Evolutionary conservation across 257 asterid genomes (phyloP).

Genomic region (Penstemon eatonii): DNA sequence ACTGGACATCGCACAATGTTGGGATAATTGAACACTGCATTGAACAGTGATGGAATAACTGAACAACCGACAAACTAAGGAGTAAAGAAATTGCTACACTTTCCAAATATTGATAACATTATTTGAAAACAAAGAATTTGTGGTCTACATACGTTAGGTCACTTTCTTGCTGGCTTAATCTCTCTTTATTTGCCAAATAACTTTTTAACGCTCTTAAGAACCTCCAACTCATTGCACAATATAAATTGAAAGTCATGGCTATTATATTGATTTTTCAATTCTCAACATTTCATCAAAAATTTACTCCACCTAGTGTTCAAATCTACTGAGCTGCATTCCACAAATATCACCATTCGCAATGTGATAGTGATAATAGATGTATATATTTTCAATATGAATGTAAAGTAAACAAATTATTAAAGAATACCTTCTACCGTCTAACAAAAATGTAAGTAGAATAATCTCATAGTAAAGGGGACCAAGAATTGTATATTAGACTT

Average conservation of each 20-base stretch:
- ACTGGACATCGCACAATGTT: not conserved
- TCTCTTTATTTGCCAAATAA: not conserved
- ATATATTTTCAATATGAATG: not conserved
- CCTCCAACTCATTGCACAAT: not conserved
- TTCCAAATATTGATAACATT: not conserved
- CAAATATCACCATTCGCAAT: not conserved
- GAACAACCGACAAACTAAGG: not conserved
- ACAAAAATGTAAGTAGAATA: not conserved
- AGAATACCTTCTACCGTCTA: not conserved
- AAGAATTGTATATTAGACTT: not conserved
- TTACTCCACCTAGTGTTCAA: not conserved
- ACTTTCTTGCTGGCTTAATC: slow-evolving; percentile 7
- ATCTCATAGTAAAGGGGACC: not conserved
- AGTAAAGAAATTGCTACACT: not conserved
- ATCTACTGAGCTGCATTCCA: not conserved
- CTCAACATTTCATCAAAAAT: not conserved
- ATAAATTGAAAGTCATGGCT: not conserved
- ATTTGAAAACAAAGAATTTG: not conserved
- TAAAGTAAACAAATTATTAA: not conserved
- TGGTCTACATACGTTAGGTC: not conserved
- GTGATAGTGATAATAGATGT: not conserved
- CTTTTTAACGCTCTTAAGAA: not conserved
- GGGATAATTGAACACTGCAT: not conserved
- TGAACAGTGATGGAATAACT: not conserved
- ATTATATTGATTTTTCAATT: not conserved